Conservation (phyloP, 306 rosid genomes). For the Hippophae rhamnoides region DNA sequence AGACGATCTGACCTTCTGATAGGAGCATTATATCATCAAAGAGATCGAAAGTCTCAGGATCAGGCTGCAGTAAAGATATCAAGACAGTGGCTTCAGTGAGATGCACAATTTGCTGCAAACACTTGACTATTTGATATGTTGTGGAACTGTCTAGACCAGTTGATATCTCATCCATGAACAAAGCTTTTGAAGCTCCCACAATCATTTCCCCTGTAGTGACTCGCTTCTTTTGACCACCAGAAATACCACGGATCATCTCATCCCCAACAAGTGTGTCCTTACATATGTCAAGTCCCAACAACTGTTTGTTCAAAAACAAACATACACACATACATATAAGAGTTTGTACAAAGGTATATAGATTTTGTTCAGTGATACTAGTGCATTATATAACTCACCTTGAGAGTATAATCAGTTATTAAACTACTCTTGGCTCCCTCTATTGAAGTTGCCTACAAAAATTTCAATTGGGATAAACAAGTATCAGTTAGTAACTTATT, state of each 20-base stretch:
- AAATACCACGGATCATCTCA: slow-evolving; percentile 33
- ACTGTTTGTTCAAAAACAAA: slow-evolving; percentile 10
- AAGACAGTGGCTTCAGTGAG: slow-evolving; percentile 26
- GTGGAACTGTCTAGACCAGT: slow-evolving; percentile 41
- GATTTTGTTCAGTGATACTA: not conserved
- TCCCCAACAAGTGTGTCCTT: slow-evolving; percentile 37
- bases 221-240: slow-evolving; percentile 41
- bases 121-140: slow-evolving; percentile 41
- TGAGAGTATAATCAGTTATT: slow-evolving; percentile 32
- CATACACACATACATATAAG: not conserved
- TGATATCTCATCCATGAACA: slow-evolving; percentile 46
- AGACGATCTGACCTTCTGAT: slow-evolving; percentile 33
- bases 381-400: slow-evolving; percentile 12
- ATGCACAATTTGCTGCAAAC: slow-evolving; percentile 24
- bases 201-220: slow-evolving; percentile 42
- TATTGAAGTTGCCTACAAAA: slow-evolving; percentile 22
- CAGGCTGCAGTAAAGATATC: slow-evolving; percentile 42
- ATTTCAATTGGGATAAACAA: not conserved
- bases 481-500: too few relatives aligned
- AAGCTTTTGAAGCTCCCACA: slow-evolving; percentile 30
- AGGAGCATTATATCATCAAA: slow-evolving; percentile 38
- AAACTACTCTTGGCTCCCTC: slow-evolving; percentile 24
- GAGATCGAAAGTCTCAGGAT: slow-evolving; percentile 39
- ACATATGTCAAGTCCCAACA: slow-evolving; percentile 33
- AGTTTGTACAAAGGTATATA: not conserved